Conservation (phyloP, 1,284 basidiomycete genomes). For the Ustilago shanxiensis region DNA sequence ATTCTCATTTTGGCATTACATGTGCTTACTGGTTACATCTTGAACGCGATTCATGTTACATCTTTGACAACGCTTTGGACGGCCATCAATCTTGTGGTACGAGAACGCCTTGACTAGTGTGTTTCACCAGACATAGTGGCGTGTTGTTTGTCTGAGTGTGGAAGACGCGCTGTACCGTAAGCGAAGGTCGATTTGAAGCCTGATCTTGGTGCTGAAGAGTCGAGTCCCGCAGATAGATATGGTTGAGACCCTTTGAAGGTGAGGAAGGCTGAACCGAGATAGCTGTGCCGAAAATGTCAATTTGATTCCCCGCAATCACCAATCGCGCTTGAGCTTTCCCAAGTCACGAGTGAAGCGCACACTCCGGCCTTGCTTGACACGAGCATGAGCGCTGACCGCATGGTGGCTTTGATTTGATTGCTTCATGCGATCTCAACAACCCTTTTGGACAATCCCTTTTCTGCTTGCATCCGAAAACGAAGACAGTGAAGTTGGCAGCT, state of each 20-base stretch:
- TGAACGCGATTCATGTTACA: neutral
- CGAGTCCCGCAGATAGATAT: too few species aligned
- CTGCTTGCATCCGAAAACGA: too few species aligned
- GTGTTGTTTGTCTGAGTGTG: neutral
- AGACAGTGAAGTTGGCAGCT: too few species aligned
- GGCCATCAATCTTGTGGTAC: neutral
- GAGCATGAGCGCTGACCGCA: neutral
- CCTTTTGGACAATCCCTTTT: neutral
- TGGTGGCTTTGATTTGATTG: conserved; percentile 4
- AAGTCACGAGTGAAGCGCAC: too few species aligned
- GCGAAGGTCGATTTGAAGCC: neutral
- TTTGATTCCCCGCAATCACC: conserved; percentile 10
- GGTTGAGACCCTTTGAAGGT: too few species aligned
- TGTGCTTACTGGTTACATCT: neutral
- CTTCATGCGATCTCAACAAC: conserved; percentile 18
- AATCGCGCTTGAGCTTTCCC: neutral
- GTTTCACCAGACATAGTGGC: neutral
- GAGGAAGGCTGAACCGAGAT: conserved; percentile 1
- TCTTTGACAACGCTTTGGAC: neutral
- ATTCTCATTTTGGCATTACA: conserved; percentile 8
- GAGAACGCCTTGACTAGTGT: neutral
- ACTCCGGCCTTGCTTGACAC: too few species aligned
- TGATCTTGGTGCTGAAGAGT: neutral
- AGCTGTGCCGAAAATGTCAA: neutral
- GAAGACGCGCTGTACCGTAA: neutral